phyloP scores from a whole-genome alignment of 1,284 basidiomycete species.

The Boletellus deceptivus region DNA sequence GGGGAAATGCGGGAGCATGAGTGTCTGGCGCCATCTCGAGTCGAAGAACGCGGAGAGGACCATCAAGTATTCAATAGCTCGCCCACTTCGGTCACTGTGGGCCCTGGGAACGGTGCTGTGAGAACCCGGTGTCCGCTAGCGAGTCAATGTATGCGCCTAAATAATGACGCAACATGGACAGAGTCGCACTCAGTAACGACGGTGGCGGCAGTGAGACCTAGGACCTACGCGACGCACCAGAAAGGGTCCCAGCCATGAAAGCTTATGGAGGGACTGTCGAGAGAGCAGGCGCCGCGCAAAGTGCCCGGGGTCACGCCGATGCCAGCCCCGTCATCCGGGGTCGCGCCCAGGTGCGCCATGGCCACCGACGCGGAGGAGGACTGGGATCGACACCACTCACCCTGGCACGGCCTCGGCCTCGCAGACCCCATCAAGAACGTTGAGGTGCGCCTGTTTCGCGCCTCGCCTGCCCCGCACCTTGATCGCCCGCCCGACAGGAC shows the following conservation, averaged over 20 bases:
- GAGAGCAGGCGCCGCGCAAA: no score
- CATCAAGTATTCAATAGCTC: background rate
- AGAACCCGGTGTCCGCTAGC: no score
- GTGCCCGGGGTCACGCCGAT: background rate
- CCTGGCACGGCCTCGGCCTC: constrained; percentile 71
- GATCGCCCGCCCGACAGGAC: constrained; percentile 55
- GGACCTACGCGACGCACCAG: no score
- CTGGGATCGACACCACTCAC: constrained; percentile 58
- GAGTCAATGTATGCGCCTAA: no score
- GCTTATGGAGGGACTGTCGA: no score
- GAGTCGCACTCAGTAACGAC: no score
- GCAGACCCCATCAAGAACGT: constrained; percentile 78
- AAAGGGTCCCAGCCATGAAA: no score
- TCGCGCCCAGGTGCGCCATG: constrained; percentile 10
- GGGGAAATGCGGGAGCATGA: constrained; percentile 1
- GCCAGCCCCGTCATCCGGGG: background rate
- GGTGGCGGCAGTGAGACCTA: no score
- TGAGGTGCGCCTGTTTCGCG: constrained; percentile 47
- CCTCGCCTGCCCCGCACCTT: background rate
- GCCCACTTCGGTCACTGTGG: no score
- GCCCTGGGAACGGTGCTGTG: no score
- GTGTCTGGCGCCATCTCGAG: constrained; percentile 3
- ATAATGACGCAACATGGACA: no score
- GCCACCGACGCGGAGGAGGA: constrained; percentile 36
- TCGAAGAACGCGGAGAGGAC: no score